phyloP scores from a whole-genome alignment of 2,329 filamentous ascomycete species.

The Immersiporthe knoxdaviesiana region DNA sequence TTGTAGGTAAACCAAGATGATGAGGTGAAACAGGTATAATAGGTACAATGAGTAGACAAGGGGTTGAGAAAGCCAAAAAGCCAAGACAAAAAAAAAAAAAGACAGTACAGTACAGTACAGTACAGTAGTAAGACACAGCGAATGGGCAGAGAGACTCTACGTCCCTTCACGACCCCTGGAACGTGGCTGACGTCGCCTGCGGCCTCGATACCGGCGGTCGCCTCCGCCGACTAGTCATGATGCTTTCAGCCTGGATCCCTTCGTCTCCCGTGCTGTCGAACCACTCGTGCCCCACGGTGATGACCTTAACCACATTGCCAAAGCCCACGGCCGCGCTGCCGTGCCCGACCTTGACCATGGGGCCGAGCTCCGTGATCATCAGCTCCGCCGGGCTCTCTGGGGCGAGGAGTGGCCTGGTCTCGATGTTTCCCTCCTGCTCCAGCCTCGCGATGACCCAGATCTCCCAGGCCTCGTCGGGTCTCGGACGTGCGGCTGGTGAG shows the following conservation, averaged over 20 bases:
- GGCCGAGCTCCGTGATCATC: constrained; percentile 68
- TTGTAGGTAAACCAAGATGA: not conserved
- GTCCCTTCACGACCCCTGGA: not conserved
- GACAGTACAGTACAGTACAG: not conserved
- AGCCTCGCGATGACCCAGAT: constrained; percentile 57
- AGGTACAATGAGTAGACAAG: not conserved
- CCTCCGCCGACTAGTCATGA: constrained; percentile 44
- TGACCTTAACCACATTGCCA: constrained; percentile 73
- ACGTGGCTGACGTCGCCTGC: constrained; percentile 34
- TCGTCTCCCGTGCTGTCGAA: constrained; percentile 52
- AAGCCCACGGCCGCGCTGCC: constrained; percentile 71
- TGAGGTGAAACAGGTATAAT: not conserved
- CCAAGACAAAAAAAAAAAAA: too few species aligned
- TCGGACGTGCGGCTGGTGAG: constrained; percentile 4
- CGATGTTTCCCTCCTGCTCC: constrained; percentile 48
- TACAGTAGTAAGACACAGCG: too few species aligned
- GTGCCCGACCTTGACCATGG: constrained; percentile 64
- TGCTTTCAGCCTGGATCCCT: constrained; percentile 39
- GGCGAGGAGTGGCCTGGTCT: constrained; percentile 49
- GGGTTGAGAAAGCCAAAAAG: not conserved
- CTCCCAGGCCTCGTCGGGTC: constrained; percentile 49
- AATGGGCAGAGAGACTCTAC: not conserved
- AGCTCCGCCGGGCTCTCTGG: constrained; percentile 51
- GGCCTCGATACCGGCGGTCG: constrained; percentile 32
- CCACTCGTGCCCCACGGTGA: constrained; percentile 67